These are phyloP conservation scores for Spinacia oleracea DNA, from an alignment of 179 eudicot genomes.

Conservation along the genomic window DNA sequence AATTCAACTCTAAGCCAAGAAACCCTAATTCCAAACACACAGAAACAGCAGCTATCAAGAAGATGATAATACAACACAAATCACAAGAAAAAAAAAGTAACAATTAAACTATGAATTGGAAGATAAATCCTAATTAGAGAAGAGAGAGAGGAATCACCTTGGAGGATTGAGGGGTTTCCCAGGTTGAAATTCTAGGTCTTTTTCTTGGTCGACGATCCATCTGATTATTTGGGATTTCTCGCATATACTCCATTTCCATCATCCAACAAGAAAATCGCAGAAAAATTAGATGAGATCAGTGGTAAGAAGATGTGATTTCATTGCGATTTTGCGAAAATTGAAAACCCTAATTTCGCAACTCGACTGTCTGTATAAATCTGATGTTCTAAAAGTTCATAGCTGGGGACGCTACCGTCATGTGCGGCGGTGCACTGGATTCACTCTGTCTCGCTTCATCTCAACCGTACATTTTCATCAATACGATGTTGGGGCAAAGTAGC, in stretches of 20 bases:
- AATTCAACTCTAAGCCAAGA: neutral
- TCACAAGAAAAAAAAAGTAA: neutral
- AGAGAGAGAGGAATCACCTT: constrained; percentile 37
- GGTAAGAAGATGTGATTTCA: neutral
- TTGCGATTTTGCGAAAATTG: constrained; percentile 4
- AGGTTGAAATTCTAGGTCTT: constrained; percentile 57
- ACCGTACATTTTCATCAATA: neutral
- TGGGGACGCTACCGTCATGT: constrained; percentile 8
- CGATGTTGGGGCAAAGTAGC: neutral
- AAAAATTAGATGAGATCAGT: constrained; percentile 9
- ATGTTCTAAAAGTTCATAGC: constrained; percentile 16
- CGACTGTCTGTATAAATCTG: constrained; percentile 25
- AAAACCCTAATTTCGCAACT: constrained; percentile 34
- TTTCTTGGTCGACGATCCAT: constrained; percentile 78
- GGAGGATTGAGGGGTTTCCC: constrained; percentile 56
- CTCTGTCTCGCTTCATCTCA: constrained; percentile 17
- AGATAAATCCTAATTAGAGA: neutral
- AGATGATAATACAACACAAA: neutral
- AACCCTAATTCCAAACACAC: constrained; percentile 9
- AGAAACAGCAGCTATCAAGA: neutral
- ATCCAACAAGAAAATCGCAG: constrained; percentile 2
- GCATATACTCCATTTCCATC: constrained; percentile 52
- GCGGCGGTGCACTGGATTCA: constrained; percentile 24
- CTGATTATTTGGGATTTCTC: constrained; percentile 43
- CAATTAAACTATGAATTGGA: neutral